A percentile compares a stretch with the other conserved stretches of the same genome.
Evolutionary conservation across 108 stramenopile genomes (phyloP).

Genomic region (Cyclotella atomus): DNA sequence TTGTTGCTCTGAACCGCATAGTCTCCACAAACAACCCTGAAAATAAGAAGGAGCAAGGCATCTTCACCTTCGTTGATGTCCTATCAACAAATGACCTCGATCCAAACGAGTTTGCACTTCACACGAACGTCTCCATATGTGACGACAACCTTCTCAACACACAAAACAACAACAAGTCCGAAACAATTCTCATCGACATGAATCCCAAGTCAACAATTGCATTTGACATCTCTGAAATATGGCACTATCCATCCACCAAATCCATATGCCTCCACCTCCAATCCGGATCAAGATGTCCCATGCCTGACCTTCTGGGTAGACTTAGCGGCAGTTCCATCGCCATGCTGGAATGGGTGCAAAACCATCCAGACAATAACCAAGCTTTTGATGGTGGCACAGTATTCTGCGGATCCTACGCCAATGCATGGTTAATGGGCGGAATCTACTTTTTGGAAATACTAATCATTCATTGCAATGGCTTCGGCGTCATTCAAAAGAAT

Average conservation of each 20-base stretch:
- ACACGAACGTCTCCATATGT: too few species aligned
- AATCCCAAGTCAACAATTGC: slow-evolving; percentile 8
- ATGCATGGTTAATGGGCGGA: not conserved
- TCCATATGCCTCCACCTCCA: not conserved
- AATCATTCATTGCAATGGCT: slow-evolving; percentile 18
- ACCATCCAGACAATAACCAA: not conserved
- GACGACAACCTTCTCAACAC: too few species aligned
- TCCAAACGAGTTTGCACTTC: too few species aligned
- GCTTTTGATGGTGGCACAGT: not conserved
- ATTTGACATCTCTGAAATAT: not conserved
- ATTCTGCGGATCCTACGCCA: slow-evolving; percentile 5
- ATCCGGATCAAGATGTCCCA: slow-evolving; percentile 2
- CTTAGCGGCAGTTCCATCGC: slow-evolving; percentile 1
- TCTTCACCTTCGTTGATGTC: too few species aligned
- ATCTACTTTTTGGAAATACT: slow-evolving; percentile 7
- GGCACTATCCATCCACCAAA: not conserved
- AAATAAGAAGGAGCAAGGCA: too few species aligned
- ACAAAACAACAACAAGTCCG: not conserved
- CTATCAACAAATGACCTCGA: too few species aligned
- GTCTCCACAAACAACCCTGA: too few species aligned
- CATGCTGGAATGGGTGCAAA: not conserved
- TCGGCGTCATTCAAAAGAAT: not conserved
- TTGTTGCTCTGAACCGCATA: too few species aligned
- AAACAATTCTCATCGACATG: not conserved
- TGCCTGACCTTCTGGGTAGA: not conserved